Percentiles rank a stretch among this genome's conserved stretches.
Evolutionary conservation across 2,329 filamentous ascomycete genomes (phyloP).

Genomic region (Emergomyces pasteurianus): DNA sequence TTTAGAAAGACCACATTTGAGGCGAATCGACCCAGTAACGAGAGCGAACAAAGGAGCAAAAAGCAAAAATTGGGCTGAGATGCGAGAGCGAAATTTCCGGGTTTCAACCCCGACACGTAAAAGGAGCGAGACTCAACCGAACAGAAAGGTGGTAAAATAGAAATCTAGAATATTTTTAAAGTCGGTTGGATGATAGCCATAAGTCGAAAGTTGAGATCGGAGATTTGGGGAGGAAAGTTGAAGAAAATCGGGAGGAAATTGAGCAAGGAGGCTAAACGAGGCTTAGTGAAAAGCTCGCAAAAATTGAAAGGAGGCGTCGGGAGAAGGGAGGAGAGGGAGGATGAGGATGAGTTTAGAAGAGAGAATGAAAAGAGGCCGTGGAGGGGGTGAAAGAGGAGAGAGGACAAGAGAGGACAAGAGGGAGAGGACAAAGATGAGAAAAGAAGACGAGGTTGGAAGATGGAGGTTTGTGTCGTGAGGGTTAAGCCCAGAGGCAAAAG

Average conservation of each 20-base stretch:
- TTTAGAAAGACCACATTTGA: slow-evolving; percentile 32
- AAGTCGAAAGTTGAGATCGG: neutral
- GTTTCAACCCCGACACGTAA: neutral
- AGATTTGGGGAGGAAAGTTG: slow-evolving; percentile 7
- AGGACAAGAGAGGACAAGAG: slow-evolving; percentile 7
- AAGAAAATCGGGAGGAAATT: slow-evolving; percentile 16
- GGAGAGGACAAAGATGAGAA: too few relatives aligned
- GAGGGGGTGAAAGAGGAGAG: slow-evolving; percentile 6
- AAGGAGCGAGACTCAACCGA: neutral
- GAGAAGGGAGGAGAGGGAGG: slow-evolving; percentile 4
- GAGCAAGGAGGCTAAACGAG: slow-evolving; percentile 30
- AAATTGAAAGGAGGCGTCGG: neutral
- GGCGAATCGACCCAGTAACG: slow-evolving; percentile 14
- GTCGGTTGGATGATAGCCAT: neutral
- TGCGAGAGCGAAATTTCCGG: neutral
- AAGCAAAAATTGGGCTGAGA: neutral
- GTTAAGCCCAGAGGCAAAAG: neutral
- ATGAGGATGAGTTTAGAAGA: neutral
- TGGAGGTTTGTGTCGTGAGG: neutral
- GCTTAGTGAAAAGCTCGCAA: slow-evolving; percentile 42
- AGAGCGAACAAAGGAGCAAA: too few relatives aligned
- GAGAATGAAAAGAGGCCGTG: slow-evolving; percentile 6
- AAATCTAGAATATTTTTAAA: neutral
- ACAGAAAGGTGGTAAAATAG: neutral
- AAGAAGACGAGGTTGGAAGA: slow-evolving; percentile 1